Conservation (phyloP, 306 rosid species). For the Notholithocarpus densiflorus region DNA sequence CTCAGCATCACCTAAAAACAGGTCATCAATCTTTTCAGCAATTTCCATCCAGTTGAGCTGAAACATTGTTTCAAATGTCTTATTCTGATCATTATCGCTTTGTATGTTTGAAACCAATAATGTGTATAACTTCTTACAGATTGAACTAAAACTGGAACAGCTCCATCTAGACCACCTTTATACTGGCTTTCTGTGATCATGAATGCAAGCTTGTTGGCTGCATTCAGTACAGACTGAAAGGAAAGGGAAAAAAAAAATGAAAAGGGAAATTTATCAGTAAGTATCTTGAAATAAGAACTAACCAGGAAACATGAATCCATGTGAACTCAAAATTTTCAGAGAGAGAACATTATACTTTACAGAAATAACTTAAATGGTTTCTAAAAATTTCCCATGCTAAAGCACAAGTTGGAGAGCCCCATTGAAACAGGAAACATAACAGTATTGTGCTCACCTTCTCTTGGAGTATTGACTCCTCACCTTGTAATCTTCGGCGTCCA, state of each 20-base stretch:
- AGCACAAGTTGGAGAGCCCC: background rate
- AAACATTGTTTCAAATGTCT: conserved; percentile 29
- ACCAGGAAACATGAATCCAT: background rate
- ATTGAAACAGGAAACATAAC: conserved; percentile 1
- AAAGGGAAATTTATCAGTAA: background rate
- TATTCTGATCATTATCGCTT: background rate
- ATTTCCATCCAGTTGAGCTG: conserved; percentile 76
- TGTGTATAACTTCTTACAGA: conserved; percentile 58
- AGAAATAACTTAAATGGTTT: background rate
- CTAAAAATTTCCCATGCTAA: background rate
- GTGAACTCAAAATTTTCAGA: background rate
- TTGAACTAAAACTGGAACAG: conserved; percentile 79
- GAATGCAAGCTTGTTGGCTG: conserved; percentile 57
- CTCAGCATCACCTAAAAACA: conserved; percentile 90
- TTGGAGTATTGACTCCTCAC: conserved; percentile 71
- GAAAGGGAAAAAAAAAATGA: background rate
- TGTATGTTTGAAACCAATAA: conserved; percentile 2
- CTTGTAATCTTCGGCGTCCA: conserved; percentile 53
- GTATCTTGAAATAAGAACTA: background rate
- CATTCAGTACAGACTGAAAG: conserved; percentile 62
- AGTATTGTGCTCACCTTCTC: conserved; percentile 51
- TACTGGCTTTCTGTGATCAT: conserved; percentile 70
- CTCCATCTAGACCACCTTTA: conserved; percentile 70
- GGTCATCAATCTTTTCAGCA: conserved; percentile 88
- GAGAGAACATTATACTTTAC: background rate